Evolutionary conservation across 2,329 filamentous ascomycete genomes (phyloP), one percentile per base, ranked within the genome.

Genomic region (Pseudovirgaria hyperparasitica): DNA sequence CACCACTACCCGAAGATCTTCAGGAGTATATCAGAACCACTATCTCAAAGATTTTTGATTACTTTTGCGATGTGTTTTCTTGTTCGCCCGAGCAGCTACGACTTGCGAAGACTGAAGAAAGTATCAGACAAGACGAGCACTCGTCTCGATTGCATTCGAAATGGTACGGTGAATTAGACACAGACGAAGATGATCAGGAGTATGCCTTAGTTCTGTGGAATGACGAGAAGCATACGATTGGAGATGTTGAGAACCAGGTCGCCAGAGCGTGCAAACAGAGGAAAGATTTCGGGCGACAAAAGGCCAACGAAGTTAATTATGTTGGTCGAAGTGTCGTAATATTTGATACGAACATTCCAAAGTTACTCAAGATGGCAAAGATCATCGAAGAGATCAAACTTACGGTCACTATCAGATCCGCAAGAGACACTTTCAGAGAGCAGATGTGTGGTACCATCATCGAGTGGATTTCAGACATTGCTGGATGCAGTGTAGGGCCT

Each of bases 371-470:
- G 9, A 86, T 90, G 54, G 82, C 86, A 5, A 79, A 73, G 37
- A 76, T 90, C 13, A 81, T 98, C 38, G 90, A 98, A 54, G 77
- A 92, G 34, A 94, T 98, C 52, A 86, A 92, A 48, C 74, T 98
- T 31, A 96, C 90, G 0, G 84, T 94, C 25, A 98, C 90, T 1
- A 85, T 98, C 34, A 74, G 90, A 23, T 93, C 87, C 7, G 75
- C 90, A 5, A 72, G 92, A 41, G 90, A 98, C 55, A 96, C 85
- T 0, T 98, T 96, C 57, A 72, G 90, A 32, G 90, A 98, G 50
- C 82, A 96, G 50, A 98, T 98, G 92, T 94, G 86, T 43, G 85
- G 82, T n/a, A 84, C 85, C 10, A 87, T 98, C 34, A 79, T 98
- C 28, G 86, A 94, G 43, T 98, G 92, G 92, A 67, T 98, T 12